These are phyloP conservation scores for Glycine soja DNA, from an alignment of 306 rosid genomes.

Conservation along the genomic window DNA sequence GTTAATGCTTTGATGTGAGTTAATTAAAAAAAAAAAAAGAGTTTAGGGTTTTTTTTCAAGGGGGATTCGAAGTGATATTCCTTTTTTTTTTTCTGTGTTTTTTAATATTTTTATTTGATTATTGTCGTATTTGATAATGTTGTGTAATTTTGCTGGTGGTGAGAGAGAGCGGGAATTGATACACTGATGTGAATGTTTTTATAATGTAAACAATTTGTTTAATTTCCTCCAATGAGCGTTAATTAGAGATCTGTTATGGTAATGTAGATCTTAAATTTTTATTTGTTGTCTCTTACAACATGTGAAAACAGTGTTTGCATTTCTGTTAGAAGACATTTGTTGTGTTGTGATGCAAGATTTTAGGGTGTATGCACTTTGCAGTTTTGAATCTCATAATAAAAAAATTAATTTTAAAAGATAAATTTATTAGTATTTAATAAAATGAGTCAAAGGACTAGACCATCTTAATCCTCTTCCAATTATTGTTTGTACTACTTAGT, in stretches of 20 bases:
- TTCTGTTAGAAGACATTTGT: too few relatives aligned
- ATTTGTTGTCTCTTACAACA: too few relatives aligned
- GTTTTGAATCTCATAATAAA: not conserved
- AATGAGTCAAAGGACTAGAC: not conserved
- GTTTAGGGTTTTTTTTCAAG: not conserved
- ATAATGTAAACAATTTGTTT: constrained; percentile 39
- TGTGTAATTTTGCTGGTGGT: constrained; percentile 50
- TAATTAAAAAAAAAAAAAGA: not conserved
- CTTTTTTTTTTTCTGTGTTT: not conserved
- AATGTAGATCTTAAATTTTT: not conserved
- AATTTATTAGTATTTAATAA: too few relatives aligned
- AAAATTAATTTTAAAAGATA: not conserved
- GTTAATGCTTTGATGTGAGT: constrained; percentile 47
- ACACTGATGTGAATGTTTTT: constrained; percentile 34
- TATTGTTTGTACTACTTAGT: not conserved
- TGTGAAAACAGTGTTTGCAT: not conserved
- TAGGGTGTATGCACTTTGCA: too few relatives aligned
- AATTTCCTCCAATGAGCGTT: not conserved
- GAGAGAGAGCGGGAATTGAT: constrained; percentile 10
- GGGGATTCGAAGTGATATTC: constrained; percentile 3
- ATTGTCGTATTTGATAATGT: not conserved
- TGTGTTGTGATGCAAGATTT: too few relatives aligned
- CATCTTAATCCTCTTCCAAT: not conserved
- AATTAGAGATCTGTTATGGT: not conserved
- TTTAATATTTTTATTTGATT: constrained; percentile 21